These are phyloP conservation scores for Sporothrix mexicana DNA, from an alignment of 2,329 filamentous ascomycete species.

Conservation along the genomic window DNA sequence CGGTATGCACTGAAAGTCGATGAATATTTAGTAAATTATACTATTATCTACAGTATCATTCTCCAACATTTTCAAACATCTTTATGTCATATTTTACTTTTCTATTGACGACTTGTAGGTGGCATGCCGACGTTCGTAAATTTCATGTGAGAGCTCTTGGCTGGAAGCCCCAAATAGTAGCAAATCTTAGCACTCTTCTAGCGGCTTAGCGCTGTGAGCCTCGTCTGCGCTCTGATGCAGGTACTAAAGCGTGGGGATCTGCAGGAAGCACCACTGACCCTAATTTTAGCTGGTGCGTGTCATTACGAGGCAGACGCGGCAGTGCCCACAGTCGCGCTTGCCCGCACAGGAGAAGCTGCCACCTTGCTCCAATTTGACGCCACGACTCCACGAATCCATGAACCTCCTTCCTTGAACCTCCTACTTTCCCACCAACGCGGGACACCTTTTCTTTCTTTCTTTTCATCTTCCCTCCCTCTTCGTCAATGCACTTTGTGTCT, in stretches of 20 bases:
- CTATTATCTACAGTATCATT: too few relatives aligned
- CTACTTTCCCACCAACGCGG: neutral
- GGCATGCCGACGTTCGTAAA: neutral
- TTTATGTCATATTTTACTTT: neutral
- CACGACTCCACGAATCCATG: neutral
- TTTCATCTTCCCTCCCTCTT: neutral
- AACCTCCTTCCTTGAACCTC: neutral
- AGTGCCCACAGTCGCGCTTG: neutral
- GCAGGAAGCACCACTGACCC: neutral
- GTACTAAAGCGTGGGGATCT: neutral
- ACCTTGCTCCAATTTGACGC: constrained; percentile 30
- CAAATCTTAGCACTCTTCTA: neutral
- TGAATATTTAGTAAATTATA: too few relatives aligned
- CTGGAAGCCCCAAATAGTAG: neutral
- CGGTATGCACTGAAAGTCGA: too few relatives aligned
- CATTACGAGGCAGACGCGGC: neutral
- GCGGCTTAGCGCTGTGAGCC: constrained; percentile 9
- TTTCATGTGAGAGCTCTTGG: too few relatives aligned
- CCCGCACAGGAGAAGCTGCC: constrained; percentile 33
- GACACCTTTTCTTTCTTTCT: neutral
- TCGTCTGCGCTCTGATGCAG: neutral
- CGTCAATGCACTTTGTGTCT: constrained; percentile 15
- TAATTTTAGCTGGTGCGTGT: constrained; percentile 17
- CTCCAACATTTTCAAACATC: too few relatives aligned
- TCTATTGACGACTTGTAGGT: neutral